phyloP scores from a whole-genome alignment of 139 green algal genomes.

The Diplosphaera chodatii region DNA sequence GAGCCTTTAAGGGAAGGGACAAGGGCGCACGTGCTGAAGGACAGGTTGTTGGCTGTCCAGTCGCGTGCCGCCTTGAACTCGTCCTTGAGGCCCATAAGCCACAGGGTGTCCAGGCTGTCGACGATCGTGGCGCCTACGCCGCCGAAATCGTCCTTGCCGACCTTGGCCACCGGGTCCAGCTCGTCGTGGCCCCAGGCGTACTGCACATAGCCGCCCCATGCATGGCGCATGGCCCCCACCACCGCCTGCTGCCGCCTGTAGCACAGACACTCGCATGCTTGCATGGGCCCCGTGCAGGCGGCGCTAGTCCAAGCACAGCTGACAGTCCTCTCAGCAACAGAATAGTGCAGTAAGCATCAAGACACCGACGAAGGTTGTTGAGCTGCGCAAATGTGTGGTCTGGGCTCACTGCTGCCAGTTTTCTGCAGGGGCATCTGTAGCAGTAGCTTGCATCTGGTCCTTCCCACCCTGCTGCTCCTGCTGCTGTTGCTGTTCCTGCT shows the following conservation, averaged over 20 bases:
- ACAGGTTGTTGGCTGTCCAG: constrained; percentile 45
- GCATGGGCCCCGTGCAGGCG: no score
- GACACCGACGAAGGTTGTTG: no score
- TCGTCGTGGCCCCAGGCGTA: constrained; percentile 61
- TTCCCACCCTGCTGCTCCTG: background rate
- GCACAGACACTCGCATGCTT: no score
- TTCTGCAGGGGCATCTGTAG: background rate
- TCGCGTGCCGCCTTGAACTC: constrained; percentile 33
- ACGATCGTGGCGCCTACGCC: constrained; percentile 57
- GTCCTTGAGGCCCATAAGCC: constrained; percentile 56
- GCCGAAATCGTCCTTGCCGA: constrained; percentile 43
- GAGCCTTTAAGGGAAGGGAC: no score
- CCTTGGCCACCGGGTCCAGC: constrained; percentile 34
- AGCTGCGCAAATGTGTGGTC: no score
- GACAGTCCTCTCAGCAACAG: no score
- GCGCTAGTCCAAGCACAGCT: no score
- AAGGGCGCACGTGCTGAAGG: constrained; percentile 34
- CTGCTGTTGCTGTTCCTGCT: background rate
- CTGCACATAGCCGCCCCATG: constrained; percentile 47
- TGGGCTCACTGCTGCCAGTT: background rate
- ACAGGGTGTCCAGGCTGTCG: constrained; percentile 66
- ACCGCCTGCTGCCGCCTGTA: constrained; percentile 15
- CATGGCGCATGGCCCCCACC: constrained; percentile 38
- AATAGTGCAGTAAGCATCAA: no score
- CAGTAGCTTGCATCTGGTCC: background rate